Evolutionary conservation across 441 rosid genomes (phyloP), one percentile per base, ranked within the genome.

Genomic region (Manihot esculenta): DNA sequence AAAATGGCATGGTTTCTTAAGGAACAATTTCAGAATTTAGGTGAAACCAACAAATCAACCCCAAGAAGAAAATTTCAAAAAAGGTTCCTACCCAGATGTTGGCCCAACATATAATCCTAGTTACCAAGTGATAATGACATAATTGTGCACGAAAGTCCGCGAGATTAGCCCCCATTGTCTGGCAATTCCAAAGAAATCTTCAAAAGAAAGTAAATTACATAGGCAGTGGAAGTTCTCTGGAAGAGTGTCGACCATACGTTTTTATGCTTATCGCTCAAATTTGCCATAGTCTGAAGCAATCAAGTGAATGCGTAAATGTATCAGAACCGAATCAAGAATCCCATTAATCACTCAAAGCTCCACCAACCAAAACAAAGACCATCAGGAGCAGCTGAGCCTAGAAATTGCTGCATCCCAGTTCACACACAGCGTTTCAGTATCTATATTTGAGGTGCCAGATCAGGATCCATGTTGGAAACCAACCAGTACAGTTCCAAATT

Each of bases 11-110:
- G 76, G 70, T 74, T 74, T 66, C 81, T 77, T 74, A 1, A 35
- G 68, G 41, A 66, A 15, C 76, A 82, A 78, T 58, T 60, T 72
- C 57, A 42, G 57, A 14, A 66, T 69, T 72, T 57, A 65, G 79
- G 74, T 74, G 68, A 35, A 74, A 51, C 75, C 66, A 33, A 38
- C 41, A 62, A 54, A 63, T 70, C 81, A 72, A 42, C 35, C 74
- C 17, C 27, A 47, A 7, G 35, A 58, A 14, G 21, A n/a, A n/a
- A 68, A 0, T 17, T 0, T 15, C n/a, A 57, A 14, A 10, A 18
- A 13, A 21, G 10, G 2, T 30, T n/a, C n/a, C 33, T 4, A 4
- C 33, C 33, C 33, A 30, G 33, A 30, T 30, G 49, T 21, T 20
- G 49, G 18, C 7, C 15, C 15, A 41, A 11, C 27, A 11, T 21